Evolutionary conservation across 306 rosid genomes (phyloP), one percentile per base, ranked within the genome.

Genomic region (Vachellia pachyceras): DNA sequence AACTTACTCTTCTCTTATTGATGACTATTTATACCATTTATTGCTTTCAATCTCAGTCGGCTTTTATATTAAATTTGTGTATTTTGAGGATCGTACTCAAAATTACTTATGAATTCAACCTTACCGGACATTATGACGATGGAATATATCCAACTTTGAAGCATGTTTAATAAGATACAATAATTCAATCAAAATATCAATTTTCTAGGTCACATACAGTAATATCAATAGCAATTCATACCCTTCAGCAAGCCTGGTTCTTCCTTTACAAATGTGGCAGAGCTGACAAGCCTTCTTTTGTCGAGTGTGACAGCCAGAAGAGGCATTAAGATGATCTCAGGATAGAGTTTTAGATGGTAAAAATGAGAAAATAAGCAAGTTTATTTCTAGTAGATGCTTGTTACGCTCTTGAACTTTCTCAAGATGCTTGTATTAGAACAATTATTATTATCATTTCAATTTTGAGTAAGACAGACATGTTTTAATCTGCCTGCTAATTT

Each of bases 321-420:
- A 22, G 55, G 73, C 29, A 61, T 20, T 72, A 47, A 36, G 49
- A 37, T 63, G 69, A 64, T 40, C 68, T 37, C 45, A 36, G 67
- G 57, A 37, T 49, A 73, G 46, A 39, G 45, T 63, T 73, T 14
- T 23, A 55, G 25, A 15, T 47, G 10, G 76, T 72, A 29, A 1
- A 71, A 46, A 10, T 69, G 71, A 42, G 80, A 40, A 76, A 36
- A 36, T 44, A 44, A 39, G 45, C 39, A 20, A 75, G 9, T 40
- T n/a, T 47, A 4, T 72, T 72, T 9, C 25, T 13, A n/a, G 23
- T 8, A 54, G 23, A n/a, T 14, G 11, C 15, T 40, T 11, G 18
- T 73, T 8, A n/a, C 20, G 7, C 23, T 36, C 52, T 73, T 52
- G 37, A 20, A 74, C 78, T 42, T 73, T 37, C 14, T 25, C 10